These are phyloP conservation scores for Avena eriantha DNA, from an alignment of 176 grass and related monocot species.

Conservation along the genomic window DNA sequence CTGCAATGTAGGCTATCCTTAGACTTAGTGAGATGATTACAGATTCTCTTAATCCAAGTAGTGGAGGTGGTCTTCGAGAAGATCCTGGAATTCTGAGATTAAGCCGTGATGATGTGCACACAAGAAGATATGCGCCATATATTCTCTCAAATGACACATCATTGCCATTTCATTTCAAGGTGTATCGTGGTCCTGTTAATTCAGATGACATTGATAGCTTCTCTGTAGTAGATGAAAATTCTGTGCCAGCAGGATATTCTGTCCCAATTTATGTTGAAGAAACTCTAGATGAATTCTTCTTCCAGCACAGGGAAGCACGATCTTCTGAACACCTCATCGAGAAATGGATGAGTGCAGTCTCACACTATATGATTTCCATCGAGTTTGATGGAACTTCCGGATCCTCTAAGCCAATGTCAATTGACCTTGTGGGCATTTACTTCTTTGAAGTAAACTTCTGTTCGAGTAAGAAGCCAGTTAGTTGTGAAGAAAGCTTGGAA, in stretches of 20 bases:
- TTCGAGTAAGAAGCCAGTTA: constrained; percentile 61
- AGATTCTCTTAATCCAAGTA: constrained; percentile 75
- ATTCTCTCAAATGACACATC: constrained; percentile 92
- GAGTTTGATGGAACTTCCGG: constrained; percentile 88
- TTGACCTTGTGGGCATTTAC: constrained; percentile 93
- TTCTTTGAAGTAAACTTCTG: constrained; percentile 97
- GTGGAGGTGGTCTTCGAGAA: constrained; percentile 55
- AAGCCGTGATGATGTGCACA: constrained; percentile 65
- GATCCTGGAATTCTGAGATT: constrained; percentile 62
- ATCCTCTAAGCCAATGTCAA: constrained; percentile 85
- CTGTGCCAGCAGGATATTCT: constrained; percentile 75
- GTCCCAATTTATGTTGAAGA: constrained; percentile 93
- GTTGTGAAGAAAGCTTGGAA: constrained; percentile 52
- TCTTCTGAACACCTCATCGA: constrained; percentile 87
- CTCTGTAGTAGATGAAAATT: constrained; percentile 70
- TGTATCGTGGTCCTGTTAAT: constrained; percentile 80
- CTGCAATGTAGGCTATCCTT: constrained; percentile 76
- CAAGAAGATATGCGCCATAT: constrained; percentile 93
- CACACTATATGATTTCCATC: constrained; percentile 95
- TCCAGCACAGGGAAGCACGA: constrained; percentile 59
- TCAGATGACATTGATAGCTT: constrained; percentile 73
- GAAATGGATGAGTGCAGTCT: constrained; percentile 75
- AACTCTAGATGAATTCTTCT: constrained; percentile 87
- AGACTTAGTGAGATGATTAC: constrained; percentile 82
- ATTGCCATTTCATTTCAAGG: constrained; percentile 82